Evolutionary conservation across 345 rosid genomes (phyloP).

Genomic region (Punica granatum): DNA sequence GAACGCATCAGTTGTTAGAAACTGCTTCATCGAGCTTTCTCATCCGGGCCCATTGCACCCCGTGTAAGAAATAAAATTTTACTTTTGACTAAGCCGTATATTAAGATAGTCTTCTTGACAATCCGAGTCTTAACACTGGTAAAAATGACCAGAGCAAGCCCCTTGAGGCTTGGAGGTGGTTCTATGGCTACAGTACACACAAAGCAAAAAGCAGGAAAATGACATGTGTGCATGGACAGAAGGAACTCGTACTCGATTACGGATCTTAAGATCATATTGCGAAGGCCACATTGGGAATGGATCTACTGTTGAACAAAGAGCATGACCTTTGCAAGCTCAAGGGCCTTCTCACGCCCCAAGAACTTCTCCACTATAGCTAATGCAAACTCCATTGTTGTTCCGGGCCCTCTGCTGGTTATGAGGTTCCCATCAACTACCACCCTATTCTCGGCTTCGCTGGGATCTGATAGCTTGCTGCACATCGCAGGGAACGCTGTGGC

Average conservation of each 20-base stretch:
- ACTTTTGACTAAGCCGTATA: background rate
- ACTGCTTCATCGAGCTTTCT: too few relatives aligned
- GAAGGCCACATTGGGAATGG: background rate
- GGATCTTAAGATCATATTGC: background rate
- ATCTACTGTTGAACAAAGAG: slow-evolving; percentile 32
- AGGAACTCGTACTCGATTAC: background rate
- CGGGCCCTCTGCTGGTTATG: slow-evolving; percentile 86
- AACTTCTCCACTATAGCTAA: slow-evolving; percentile 76
- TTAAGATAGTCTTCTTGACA: background rate
- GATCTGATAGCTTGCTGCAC: slow-evolving; percentile 71
- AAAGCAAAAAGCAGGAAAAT: background rate
- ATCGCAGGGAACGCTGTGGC: slow-evolving; percentile 84
- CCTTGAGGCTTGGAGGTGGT: background rate
- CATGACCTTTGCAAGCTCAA: slow-evolving; percentile 62
- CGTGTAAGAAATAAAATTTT: background rate
- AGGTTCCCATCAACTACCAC: slow-evolving; percentile 92
- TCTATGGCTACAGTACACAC: background rate
- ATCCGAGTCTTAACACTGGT: background rate
- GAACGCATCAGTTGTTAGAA: too few relatives aligned
- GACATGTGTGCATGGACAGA: background rate
- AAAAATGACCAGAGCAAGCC: background rate
- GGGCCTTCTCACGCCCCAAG: slow-evolving; percentile 60
- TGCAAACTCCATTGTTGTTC: slow-evolving; percentile 84
- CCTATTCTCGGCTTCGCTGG: slow-evolving; percentile 63
- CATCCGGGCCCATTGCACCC: background rate